A percentile compares a stretch with the other conserved stretches of the same genome.
Conservation (phyloP, 257 asterid species). For the Solanum clarkiae region DNA sequence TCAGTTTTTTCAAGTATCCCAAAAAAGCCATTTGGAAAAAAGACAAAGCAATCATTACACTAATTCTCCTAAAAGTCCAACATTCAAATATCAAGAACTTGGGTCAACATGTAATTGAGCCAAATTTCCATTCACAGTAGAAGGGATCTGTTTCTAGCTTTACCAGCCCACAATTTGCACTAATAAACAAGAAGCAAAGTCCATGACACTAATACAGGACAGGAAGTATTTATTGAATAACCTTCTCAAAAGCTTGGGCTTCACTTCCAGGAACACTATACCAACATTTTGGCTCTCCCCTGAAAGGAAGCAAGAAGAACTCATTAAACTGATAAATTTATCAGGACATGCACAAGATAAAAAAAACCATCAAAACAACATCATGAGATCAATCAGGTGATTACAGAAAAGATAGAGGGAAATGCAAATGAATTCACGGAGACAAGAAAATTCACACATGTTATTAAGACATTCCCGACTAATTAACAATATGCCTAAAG, state of each 20-base stretch:
- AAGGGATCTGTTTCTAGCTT: not conserved
- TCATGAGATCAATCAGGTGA: not conserved
- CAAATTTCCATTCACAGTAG: not conserved
- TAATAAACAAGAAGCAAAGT: not conserved
- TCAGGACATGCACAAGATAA: not conserved
- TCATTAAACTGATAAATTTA: not conserved
- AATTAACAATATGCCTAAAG: not conserved
- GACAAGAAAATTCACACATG: not conserved
- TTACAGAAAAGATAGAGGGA: not conserved
- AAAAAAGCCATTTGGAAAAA: not conserved
- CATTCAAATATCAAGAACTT: not conserved
- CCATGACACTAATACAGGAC: not conserved
- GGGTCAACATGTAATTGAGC: not conserved
- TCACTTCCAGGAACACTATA: slow-evolving; percentile 92
- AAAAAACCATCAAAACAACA: not conserved
- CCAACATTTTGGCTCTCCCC: slow-evolving; percentile 99
- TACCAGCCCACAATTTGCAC: not conserved
- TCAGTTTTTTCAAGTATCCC: not conserved
- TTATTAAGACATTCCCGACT: not conserved
- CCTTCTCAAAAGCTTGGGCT: slow-evolving; percentile 88
- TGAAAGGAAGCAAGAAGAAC: slow-evolving; percentile 17
- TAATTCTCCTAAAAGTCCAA: not conserved
- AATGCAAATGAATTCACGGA: not conserved
- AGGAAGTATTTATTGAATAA: slow-evolving; percentile 1
- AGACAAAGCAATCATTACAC: not conserved